Base-by-base conservation (phyloP, 805 yeast species). In the Metschnikowia baotianmanensis region DNA sequence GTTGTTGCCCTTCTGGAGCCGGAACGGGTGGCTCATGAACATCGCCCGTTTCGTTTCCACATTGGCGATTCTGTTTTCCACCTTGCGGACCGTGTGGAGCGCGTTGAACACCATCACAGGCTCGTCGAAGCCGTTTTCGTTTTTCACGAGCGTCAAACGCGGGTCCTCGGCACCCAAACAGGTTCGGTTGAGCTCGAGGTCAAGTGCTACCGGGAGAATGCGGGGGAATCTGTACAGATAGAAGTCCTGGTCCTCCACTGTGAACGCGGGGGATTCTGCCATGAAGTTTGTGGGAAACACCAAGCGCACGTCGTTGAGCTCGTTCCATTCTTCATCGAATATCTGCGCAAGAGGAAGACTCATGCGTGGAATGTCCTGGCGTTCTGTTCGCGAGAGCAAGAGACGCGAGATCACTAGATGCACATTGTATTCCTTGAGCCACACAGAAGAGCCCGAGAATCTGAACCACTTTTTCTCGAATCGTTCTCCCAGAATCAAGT, bases 91-190 rank as follows among this genome's bases (percentile, higher is more conserved):
- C n/a, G n/a, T n/a, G n/a, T 59, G 36, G 29, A 48, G 47, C 4
- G 67, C 59, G 41, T 72, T 74, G 56, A 65, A 75, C 4, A 73
- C 53, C 19, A 76, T 58, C 13, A 75, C 52, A 1, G 80, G 80
- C 42, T 76, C 80, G 24, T 65, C 65, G 31, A 50, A 52, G 7
- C 71, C 71, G 22, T 52, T 52, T 29, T 54, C 53, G 40, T 62
- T 61, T 23, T 47, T 52, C 2, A 62, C 59, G n/a, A 67, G 40
- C 6, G 71, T 46, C 21, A 75, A 52, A 25, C 78, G 59, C 1
- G 80, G 78, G 49, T 75, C 78, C 54, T 75, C 78, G 3, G 80
- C 74, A 1, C 80, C 80, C 5, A 41, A 47, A 39, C 46, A 60
- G 10, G 4, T 12, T 7, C 35, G 28, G 26, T 44, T 45, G n/a